Evolutionary conservation across 805 yeast species (phyloP).

Genomic region (Myxozyma lipomycoides): DNA sequence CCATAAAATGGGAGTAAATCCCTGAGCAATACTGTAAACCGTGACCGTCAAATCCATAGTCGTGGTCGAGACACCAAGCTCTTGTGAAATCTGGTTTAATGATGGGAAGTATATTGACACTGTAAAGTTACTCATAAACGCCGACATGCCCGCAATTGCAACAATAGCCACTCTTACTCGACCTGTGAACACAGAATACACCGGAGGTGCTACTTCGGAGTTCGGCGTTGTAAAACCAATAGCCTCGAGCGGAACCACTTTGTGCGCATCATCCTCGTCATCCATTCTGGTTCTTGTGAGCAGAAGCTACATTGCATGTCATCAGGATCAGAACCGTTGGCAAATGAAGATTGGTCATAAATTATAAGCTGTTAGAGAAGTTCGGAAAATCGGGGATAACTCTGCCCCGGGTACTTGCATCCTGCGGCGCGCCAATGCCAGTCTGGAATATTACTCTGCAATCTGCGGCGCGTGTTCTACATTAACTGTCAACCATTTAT

Average conservation of each 20-base stretch:
- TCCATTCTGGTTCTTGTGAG: too few relatives aligned
- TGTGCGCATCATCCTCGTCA: not conserved
- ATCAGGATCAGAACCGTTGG: too few relatives aligned
- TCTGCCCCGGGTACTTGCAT: too few relatives aligned
- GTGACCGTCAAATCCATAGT: conserved; percentile 70
- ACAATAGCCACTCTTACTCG: conserved; percentile 36
- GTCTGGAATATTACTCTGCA: too few relatives aligned
- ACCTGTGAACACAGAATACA: conserved; percentile 9
- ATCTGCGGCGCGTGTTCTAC: too few relatives aligned
- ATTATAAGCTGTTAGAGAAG: too few relatives aligned
- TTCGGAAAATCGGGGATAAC: too few relatives aligned
- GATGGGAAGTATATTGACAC: conserved; percentile 81
- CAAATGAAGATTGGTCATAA: too few relatives aligned
- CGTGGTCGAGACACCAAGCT: conserved; percentile 55
- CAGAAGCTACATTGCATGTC: too few relatives aligned
- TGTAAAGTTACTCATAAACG: conserved; percentile 65
- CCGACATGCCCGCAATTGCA: conserved; percentile 44
- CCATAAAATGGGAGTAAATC: conserved; percentile 64
- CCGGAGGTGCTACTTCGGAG: too few relatives aligned
- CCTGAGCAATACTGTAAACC: conserved; percentile 70
- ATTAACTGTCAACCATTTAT: too few relatives aligned
- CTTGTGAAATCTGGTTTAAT: conserved; percentile 51
- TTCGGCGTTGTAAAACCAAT: not conserved
- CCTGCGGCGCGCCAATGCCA: too few relatives aligned
- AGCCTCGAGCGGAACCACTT: not conserved